Evolutionary conservation across 225 moss, liverwort and hornwort species (phyloP), one percentile per base, ranked within the genome.

Genomic region (Climacium dendroides): DNA sequence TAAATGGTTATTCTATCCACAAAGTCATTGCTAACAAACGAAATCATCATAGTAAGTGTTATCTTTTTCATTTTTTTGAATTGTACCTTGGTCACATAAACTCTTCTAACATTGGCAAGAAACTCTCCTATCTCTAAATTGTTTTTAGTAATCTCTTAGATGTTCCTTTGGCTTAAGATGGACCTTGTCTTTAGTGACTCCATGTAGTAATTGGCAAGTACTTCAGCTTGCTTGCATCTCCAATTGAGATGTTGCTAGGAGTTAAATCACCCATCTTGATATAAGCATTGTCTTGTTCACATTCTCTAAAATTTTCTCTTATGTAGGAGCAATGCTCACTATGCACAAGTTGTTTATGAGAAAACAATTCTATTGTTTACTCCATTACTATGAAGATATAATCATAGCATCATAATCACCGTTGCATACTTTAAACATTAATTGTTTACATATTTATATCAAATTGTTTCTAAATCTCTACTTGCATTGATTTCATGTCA

Each of bases 341-440:
- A 2, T 48, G 10, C 19, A 74, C 1, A 48, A 74, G 12, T 19
- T 48, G 12, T 19, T n/a, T 0, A 2, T 32, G 19, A 48, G 7
- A 17, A 30, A 48, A 32, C 7, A 19, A 73, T 74, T 74, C 32
- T 48, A 11, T 32, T 0, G 0, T 48, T 48, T 1, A 2, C 19
- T 48, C 0, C 12, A 2, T 19, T 32, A 48, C 11, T 4, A 48
- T 32, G 12, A 48, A 74, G 48, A 74, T 18, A 32, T 19, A 74
- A 32, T 32, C 12, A 74, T 6, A 4, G 2, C 32, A 48, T 74
- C 1, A 7, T 14, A 35, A 35, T 76, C 23, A 22, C 23, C 0
- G 0, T 53, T 76, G 8, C 35, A 76, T 53, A 3, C 9, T 35
- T 35, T 35, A 22, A 22, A 34, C 5, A 34, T 0, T 7, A 0